A percentile compares a stretch with the other conserved stretches of the same genome.
Conservation (phyloP, 495 filamentous ascomycete species). For the Pseudomonodictys pantanalensis region DNA sequence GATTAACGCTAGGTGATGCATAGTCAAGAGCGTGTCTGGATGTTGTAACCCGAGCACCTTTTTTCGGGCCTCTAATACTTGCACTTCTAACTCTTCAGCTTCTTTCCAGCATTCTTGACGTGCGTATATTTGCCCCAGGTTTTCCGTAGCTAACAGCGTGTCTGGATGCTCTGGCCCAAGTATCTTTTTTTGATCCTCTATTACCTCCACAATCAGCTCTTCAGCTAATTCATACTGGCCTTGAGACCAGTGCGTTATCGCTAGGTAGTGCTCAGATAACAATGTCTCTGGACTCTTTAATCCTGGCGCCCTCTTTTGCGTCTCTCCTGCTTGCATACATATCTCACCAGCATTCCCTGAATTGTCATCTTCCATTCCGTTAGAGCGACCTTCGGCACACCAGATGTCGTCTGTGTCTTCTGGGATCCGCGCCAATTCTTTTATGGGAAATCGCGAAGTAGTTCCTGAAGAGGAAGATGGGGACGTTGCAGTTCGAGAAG, state of each 20-base stretch:
- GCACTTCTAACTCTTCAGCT: neutral
- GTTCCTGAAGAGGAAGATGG: neutral
- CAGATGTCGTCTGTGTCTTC: neutral
- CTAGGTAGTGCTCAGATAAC: conserved; percentile 1
- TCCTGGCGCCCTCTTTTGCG: conserved; percentile 28
- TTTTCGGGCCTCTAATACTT: neutral
- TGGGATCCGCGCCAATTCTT: neutral
- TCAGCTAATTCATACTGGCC: conserved; percentile 7
- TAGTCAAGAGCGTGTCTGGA: neutral
- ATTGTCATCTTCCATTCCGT: neutral
- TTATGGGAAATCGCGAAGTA: neutral
- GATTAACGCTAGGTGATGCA: neutral
- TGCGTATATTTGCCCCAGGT: conserved; percentile 1
- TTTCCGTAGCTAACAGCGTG: conserved; percentile 4
- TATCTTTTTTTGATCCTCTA: conserved; percentile 8
- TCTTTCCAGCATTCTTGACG: neutral
- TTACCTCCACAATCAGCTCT: conserved; percentile 9
- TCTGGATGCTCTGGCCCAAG: conserved; percentile 12
- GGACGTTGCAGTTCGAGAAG: neutral
- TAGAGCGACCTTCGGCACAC: neutral
- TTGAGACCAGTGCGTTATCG: conserved; percentile 9
- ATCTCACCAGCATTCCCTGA: neutral
- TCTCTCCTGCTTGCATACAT: conserved; percentile 19
- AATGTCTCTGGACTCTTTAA: conserved; percentile 9
- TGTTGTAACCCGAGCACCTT: conserved; percentile 2